phyloP scores from a whole-genome alignment of 306 rosid genomes.

The Gillenia trifoliata region DNA sequence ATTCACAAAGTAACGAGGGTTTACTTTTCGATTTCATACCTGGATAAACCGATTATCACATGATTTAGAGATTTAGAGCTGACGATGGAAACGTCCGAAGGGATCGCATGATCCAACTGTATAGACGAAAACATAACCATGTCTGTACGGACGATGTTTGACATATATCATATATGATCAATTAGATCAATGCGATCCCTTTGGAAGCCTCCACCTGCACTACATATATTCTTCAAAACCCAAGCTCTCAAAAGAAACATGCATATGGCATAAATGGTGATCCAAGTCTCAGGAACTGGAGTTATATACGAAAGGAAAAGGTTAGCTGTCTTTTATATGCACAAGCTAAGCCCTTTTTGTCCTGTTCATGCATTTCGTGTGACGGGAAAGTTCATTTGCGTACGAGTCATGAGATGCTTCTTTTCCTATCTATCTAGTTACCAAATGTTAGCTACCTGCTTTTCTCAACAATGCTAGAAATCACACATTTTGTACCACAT shows the following conservation, averaged over 20 bases:
- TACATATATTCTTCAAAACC: constrained; percentile 1
- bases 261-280: constrained; percentile 13
- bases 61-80: constrained; percentile 15
- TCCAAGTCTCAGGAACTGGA: constrained; percentile 23
- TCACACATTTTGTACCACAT: not conserved
- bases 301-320: constrained; percentile 14
- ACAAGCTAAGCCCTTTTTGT: not conserved
- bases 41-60: not conserved
- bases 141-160: not conserved
- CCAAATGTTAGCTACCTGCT: not conserved
- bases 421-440: not conserved
- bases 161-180: not conserved
- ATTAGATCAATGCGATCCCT: constrained; percentile 94
- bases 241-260: not conserved
- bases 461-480: not conserved
- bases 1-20: not conserved
- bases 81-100: constrained; percentile 57
- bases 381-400: constrained; percentile 13
- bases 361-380: constrained; percentile 38
- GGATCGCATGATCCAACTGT: constrained; percentile 68
- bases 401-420: not conserved
- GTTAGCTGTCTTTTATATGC: constrained; percentile 1
- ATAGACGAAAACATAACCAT: not conserved
- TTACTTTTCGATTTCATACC: not conserved
- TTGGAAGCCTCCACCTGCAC: constrained; percentile 77